Base-by-base conservation (phyloP, 1,284 basidiomycete species). In the Coniophora puteana region DNA sequence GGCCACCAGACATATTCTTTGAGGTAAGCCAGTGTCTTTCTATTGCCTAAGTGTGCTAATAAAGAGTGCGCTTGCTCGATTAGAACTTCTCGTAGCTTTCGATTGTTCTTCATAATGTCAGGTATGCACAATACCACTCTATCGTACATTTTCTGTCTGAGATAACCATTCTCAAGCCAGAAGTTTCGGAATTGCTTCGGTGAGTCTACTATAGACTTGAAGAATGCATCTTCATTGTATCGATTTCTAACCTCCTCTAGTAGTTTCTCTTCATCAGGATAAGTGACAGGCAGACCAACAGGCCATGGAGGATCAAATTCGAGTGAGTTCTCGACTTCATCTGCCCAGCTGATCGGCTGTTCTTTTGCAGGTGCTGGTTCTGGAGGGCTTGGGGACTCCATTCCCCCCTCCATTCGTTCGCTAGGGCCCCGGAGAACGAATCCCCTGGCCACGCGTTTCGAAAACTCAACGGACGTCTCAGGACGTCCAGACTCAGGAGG, bases 81-180 rank as follows among this genome's bases (percentile, higher is more conserved):
- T 0, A 68, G 29, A 0, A 66, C 51, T 39, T 68, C 64, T 1
- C 54, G 32, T 1, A 52, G 42, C 18, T 47, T 55, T 20, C 54
- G 17, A 0, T 46, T 45, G 1, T 49, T 16, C 1, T 62, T 41
- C 2, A 40, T 21, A 0, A 62, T 30, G 4, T 59, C 48, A 0
- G 67, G 68, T 1, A 71, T 59, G 44, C 68, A 70, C 2, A 71
- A 43, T 5, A 57, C 21, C 3, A 40, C 37, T 6, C 30, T 20
- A 0, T 44, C 51, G 1, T 43, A 5, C 5, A 52, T 41, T 1
- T 42, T 47, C 3, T 62, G 20, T 31, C 49, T 59, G 2, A 68
- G 40, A 0, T 62, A 26, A 1, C 53, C 55, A 14, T 65, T 27
- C 0, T 35, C 5, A 0, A 58, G 28, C 5, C 21, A 8, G 41